Conservation (phyloP, 73 alveolate genomes). For the Blepharisma japonicum region DNA sequence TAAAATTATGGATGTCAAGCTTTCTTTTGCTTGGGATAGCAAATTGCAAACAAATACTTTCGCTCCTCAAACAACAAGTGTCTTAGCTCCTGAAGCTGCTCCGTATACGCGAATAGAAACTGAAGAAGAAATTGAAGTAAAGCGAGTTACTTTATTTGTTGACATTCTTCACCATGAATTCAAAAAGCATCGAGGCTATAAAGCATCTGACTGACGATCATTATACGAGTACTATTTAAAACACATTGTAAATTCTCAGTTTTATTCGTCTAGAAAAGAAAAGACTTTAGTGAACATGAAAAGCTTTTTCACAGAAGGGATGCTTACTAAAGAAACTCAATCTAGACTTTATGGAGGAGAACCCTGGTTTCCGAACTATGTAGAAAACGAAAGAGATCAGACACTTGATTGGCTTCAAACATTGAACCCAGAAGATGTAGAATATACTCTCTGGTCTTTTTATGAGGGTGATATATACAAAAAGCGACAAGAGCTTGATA, state of each 20-base stretch:
- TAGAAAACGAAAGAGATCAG: constrained; percentile 19
- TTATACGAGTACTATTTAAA: constrained; percentile 10
- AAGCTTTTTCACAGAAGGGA: neutral
- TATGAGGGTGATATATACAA: neutral
- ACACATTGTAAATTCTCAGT: neutral
- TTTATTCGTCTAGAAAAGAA: constrained; percentile 7
- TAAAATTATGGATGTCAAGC: too few relatives aligned
- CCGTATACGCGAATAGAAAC: neutral
- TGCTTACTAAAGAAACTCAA: constrained; percentile 10
- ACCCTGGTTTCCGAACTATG: neutral
- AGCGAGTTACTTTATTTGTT: constrained; percentile 7
- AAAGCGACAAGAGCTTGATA: neutral
- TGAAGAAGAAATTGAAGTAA: constrained; percentile 29
- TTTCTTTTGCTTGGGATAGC: too few relatives aligned
- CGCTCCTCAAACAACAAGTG: too few relatives aligned
- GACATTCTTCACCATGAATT: constrained; percentile 9
- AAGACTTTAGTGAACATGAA: neutral
- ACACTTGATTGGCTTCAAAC: constrained; percentile 16
- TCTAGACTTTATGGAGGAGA: constrained; percentile 10
- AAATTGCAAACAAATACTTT: too few relatives aligned
- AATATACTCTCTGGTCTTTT: constrained; percentile 1
- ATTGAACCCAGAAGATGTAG: constrained; percentile 22
- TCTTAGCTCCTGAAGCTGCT: too few relatives aligned
- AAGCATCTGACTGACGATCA: neutral
- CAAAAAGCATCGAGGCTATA: constrained; percentile 7